These are phyloP conservation scores for Tillandsia fasciculata DNA, from an alignment of 176 grass and related monocot genomes.

Conservation along the genomic window DNA sequence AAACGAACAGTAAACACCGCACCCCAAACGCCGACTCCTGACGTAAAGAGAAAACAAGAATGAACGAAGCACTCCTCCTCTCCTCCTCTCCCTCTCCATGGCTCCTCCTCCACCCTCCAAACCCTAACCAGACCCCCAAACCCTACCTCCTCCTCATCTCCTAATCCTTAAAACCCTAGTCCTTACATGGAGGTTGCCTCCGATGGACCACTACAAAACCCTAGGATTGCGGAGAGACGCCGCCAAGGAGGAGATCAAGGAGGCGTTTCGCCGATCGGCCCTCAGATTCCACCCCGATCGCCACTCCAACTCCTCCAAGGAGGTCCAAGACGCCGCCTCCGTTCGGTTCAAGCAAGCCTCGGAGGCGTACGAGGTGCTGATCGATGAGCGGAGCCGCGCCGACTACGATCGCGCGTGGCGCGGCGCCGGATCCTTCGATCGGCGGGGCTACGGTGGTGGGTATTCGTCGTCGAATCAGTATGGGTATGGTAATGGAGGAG, in stretches of 20 bases:
- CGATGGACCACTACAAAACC: slow-evolving; percentile 51
- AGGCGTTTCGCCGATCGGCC: slow-evolving; percentile 46
- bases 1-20: no score
- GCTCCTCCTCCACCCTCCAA: no score
- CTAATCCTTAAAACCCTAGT: no score
- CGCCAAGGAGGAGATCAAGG: slow-evolving; percentile 67
- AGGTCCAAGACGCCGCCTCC: slow-evolving; percentile 29
- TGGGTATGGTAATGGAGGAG: slow-evolving; percentile 21
- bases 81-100: no score
- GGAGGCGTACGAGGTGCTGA: slow-evolving; percentile 56
- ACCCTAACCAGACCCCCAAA: no score
- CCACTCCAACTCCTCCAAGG: slow-evolving; percentile 39
- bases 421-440: not conserved
- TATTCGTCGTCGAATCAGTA: slow-evolving; percentile 8
- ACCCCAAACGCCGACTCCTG: no score
- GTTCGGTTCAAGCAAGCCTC: slow-evolving; percentile 52
- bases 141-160: no score
- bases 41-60: no score
- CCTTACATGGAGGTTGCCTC: not conserved
- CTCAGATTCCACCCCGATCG: slow-evolving; percentile 60
- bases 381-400: slow-evolving; percentile 40
- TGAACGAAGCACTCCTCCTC: no score
- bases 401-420: slow-evolving; percentile 30
- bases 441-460: not conserved
- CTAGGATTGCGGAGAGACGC: slow-evolving; percentile 39